Conservation (phyloP, 2,329 filamentous ascomycete species). For the Neoscytalidium dimidiatum region DNA sequence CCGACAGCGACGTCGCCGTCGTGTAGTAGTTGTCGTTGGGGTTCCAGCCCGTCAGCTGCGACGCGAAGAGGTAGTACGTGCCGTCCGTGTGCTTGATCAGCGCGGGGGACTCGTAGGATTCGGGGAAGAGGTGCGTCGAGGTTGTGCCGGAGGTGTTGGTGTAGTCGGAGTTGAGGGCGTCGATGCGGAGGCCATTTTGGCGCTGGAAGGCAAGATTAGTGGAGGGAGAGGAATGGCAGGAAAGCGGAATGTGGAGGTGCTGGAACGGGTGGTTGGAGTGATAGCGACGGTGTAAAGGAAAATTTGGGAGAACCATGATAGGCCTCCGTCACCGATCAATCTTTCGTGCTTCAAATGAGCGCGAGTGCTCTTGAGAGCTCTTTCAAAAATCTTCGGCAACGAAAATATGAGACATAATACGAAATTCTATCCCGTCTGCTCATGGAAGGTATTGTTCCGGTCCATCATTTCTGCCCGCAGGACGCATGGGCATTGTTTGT, state of each 20-base stretch:
- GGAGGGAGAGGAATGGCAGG: neutral
- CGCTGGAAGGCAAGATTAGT: conserved; percentile 43
- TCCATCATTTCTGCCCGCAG: no score
- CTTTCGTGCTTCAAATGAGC: no score
- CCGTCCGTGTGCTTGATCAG: conserved; percentile 59
- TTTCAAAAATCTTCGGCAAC: no score
- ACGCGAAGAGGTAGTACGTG: conserved; percentile 67
- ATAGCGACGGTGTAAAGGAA: no score
- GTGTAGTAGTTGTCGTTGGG: conserved; percentile 67
- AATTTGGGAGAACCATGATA: no score
- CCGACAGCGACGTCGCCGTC: conserved; percentile 58
- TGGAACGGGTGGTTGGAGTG: neutral
- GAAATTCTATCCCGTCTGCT: no score
- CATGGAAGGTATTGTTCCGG: no score
- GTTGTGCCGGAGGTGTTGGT: conserved; percentile 47
- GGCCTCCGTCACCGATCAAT: no score
- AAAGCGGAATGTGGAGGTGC: neutral
- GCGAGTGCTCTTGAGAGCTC: no score
- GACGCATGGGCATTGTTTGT: no score
- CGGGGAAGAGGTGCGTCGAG: conserved; percentile 54
- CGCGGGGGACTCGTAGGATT: conserved; percentile 63
- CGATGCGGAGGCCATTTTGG: conserved; percentile 59
- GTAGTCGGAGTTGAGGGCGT: conserved; percentile 59
- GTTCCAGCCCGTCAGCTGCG: conserved; percentile 45
- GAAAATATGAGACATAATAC: no score